Percentiles rank a stretch among this genome's conserved stretches.
These are phyloP conservation scores for Torulaspora pretoriensis DNA, from an alignment of 1,139 yeast genomes.

Conservation along the genomic window DNA sequence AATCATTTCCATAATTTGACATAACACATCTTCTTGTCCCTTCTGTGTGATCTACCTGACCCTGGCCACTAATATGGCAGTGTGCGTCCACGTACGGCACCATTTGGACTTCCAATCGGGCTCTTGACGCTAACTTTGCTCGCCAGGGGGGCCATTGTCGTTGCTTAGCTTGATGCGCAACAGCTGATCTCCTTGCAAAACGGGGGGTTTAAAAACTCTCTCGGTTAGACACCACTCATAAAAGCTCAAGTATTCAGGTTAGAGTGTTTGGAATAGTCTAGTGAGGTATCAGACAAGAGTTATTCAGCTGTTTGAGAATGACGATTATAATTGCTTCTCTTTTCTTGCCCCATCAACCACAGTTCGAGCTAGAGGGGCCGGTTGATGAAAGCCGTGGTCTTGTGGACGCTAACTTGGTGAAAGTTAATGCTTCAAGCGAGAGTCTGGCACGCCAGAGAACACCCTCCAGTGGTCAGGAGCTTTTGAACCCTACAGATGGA, in stretches of 20 bases:
- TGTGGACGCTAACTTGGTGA: constrained; percentile 27
- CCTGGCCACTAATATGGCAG: constrained; percentile 47
- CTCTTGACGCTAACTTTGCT: not conserved
- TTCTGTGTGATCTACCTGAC: not conserved
- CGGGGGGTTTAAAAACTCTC: constrained; percentile 6
- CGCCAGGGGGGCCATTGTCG: constrained; percentile 8
- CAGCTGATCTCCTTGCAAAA: constrained; percentile 5
- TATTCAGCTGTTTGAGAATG: constrained; percentile 17
- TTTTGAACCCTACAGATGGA: constrained; percentile 10
- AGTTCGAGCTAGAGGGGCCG: constrained; percentile 31
- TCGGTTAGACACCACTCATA: not conserved
- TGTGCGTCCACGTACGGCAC: constrained; percentile 48
- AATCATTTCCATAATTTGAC: constrained; percentile 57
- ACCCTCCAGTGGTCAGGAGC: constrained; percentile 20
- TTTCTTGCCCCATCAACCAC: constrained; percentile 36
- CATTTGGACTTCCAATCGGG: not conserved
- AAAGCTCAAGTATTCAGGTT: not conserved
- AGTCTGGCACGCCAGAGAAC: constrained; percentile 19
- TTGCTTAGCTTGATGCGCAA: constrained; percentile 7
- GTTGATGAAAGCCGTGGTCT: constrained; percentile 27
- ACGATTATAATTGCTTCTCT: constrained; percentile 35
- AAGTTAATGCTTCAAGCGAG: constrained; percentile 16
- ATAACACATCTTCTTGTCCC: constrained; percentile 39
- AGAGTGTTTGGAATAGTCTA: not conserved
- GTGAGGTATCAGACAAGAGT: not conserved